phyloP scores from a whole-genome alignment of 2,329 filamentous ascomycete species.

The Colletotrichum orbiculare region DNA sequence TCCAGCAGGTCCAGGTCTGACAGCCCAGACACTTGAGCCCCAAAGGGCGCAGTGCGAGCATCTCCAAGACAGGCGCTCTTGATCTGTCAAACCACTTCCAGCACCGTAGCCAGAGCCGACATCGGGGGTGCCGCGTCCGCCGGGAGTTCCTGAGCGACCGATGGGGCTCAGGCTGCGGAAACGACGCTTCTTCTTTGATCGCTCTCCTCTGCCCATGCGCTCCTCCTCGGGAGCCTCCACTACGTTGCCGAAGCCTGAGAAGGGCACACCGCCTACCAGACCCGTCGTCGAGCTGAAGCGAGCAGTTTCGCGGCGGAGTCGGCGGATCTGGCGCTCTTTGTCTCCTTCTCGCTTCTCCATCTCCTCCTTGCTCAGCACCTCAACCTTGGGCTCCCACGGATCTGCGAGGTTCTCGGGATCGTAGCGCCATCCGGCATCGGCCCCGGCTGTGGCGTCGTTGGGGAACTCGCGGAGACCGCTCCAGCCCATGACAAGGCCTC shows the following conservation, averaged over 20 bases:
- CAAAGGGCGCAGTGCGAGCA: slow-evolving; percentile 89
- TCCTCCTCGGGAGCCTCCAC: slow-evolving; percentile 71
- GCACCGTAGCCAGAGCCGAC: slow-evolving; percentile 76
- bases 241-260: slow-evolving; percentile 62
- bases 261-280: slow-evolving; percentile 80
- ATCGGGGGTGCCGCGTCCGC: slow-evolving; percentile 83
- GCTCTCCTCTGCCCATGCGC: slow-evolving; percentile 89
- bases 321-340: slow-evolving; percentile 87
- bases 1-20: slow-evolving; percentile 88
- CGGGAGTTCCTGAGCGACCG: slow-evolving; percentile 74
- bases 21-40: slow-evolving; percentile 93
- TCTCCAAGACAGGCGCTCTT: slow-evolving; percentile 85
- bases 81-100: slow-evolving; percentile 75
- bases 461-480: slow-evolving; percentile 76
- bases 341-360: slow-evolving; percentile 98
- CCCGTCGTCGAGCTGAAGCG: slow-evolving; percentile 89
- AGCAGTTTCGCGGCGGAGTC: slow-evolving; percentile 89
- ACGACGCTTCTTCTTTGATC: slow-evolving; percentile 93
- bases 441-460: slow-evolving; percentile 87
- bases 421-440: slow-evolving; percentile 92
- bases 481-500: slow-evolving; percentile 82
- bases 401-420: slow-evolving; percentile 90
- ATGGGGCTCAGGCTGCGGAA: slow-evolving; percentile 89
- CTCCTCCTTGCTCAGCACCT: slow-evolving; percentile 89
- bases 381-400: slow-evolving; percentile 86